Percentiles rank a stretch among this genome's conserved stretches.
phyloP scores from a whole-genome alignment of 2,329 filamentous ascomycete genomes.

The Thyridium curvatum region DNA sequence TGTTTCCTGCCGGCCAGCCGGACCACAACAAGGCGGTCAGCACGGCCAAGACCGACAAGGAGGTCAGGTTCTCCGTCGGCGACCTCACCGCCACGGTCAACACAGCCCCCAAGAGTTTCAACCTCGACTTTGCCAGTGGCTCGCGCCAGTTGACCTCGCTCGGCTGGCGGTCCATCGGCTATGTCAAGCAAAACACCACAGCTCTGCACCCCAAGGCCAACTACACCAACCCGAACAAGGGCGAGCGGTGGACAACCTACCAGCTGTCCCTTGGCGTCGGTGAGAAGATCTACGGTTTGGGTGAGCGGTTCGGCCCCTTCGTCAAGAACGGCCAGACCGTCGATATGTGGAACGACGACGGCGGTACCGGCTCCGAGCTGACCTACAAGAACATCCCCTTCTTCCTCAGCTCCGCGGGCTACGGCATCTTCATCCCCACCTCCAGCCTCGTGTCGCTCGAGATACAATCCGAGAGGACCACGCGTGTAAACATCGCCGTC shows the following conservation, averaged over 20 bases:
- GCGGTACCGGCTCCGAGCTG: slow-evolving; percentile 45
- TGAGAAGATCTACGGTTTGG: slow-evolving; percentile 50
- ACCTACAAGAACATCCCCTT: slow-evolving; percentile 65
- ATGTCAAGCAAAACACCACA: slow-evolving; percentile 18
- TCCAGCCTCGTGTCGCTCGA: slow-evolving; percentile 53
- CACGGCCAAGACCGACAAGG: slow-evolving; percentile 22
- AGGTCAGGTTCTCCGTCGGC: slow-evolving; percentile 27
- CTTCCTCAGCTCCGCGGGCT: slow-evolving; percentile 62
- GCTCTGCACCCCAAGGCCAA: slow-evolving; percentile 23
- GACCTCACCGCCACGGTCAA: slow-evolving; percentile 26
- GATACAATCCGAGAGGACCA: slow-evolving; percentile 52
- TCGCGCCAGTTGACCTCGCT: slow-evolving; percentile 28
- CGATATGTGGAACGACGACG: slow-evolving; percentile 51
- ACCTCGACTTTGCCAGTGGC: slow-evolving; percentile 29
- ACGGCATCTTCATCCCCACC: slow-evolving; percentile 65
- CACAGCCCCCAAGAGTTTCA: slow-evolving; percentile 27
- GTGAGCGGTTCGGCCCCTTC: slow-evolving; percentile 49
- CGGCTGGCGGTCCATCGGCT: slow-evolving; percentile 30
- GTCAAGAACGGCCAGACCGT: slow-evolving; percentile 49
- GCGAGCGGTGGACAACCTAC: slow-evolving; percentile 19
- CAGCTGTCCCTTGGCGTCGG: slow-evolving; percentile 38
- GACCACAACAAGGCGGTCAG: slow-evolving; percentile 20
- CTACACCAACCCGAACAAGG: slow-evolving; percentile 26
- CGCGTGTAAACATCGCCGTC: slow-evolving; percentile 44
- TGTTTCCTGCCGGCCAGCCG: slow-evolving; percentile 24